These are phyloP conservation scores for Hordeum marinum DNA, from an alignment of 176 grass and related monocot genomes.

Conservation along the genomic window DNA sequence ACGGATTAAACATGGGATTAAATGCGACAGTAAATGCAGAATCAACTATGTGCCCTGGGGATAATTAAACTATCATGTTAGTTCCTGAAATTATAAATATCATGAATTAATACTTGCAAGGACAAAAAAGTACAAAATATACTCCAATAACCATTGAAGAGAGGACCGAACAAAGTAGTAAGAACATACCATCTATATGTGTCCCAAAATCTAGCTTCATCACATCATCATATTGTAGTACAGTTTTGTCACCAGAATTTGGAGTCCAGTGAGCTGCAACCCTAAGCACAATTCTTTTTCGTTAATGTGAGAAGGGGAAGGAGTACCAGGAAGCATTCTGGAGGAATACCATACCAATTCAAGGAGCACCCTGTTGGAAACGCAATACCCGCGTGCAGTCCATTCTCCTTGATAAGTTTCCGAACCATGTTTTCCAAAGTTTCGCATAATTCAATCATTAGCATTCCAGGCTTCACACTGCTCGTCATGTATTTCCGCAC, in stretches of 20 bases:
- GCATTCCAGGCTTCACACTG: slow-evolving; percentile 90
- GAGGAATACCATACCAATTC: slow-evolving; percentile 34
- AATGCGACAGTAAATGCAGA: slow-evolving; percentile 97
- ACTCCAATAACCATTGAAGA: background rate
- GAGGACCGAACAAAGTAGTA: background rate
- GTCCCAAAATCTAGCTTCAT: slow-evolving; percentile 99
- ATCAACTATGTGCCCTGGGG: slow-evolving; percentile 81
- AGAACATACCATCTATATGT: slow-evolving; percentile 77
- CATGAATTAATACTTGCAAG: background rate
- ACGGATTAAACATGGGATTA: slow-evolving; percentile 92
- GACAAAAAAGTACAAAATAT: background rate
- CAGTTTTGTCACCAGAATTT: slow-evolving; percentile 94
- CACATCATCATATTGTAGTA: slow-evolving; percentile 95
- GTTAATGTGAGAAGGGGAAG: slow-evolving; percentile 10
- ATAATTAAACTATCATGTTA: background rate
- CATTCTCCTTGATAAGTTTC: slow-evolving; percentile 60
- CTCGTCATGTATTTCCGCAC: slow-evolving; percentile 91
- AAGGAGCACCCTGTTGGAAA: slow-evolving; percentile 57
- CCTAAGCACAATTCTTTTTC: slow-evolving; percentile 29
- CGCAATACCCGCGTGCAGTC: slow-evolving; percentile 53
- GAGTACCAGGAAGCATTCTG: background rate
- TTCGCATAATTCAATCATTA: slow-evolving; percentile 92
- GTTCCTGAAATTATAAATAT: background rate
- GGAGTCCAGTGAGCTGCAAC: slow-evolving; percentile 98
- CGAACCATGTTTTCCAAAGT: slow-evolving; percentile 45